Evolutionary conservation across 495 filamentous ascomycete species (phyloP), one percentile per base, ranked within the genome.

Genomic region (Xylaria acuta): DNA sequence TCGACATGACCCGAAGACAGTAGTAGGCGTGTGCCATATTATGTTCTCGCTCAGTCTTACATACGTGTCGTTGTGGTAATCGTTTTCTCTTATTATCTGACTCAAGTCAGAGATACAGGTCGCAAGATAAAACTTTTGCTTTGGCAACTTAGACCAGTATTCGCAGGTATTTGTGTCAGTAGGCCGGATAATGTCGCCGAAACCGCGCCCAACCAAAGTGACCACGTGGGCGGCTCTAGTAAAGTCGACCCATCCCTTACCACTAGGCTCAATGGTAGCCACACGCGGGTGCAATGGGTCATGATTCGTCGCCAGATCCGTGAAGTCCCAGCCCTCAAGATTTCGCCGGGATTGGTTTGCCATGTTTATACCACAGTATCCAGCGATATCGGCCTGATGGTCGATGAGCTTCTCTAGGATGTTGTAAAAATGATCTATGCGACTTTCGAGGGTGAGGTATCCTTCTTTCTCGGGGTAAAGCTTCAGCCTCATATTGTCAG

Each of bases 221-320:
- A 82, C 73, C 12, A 78, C 77, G 22, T 75, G 59, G 2, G 79
- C 74, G 18, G 60, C 64, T 25, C 73, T 67, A 14, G 67, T 67
- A 8, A 82, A 79, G 58, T 82, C 79, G 6, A 82, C 78, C 82
- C 81, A 84, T 0, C 78, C 75, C 38, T 65, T 73, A 12, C 80
- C 80, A 20, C 25, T 68, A 0, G 73, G 16, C 22, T 64, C 38
- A 1, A 86, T 66, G 0, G 64, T 78, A 1, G 76, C 70, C 5
- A 76, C 73, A 2, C 78, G 74, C 32, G 78, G 77, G 51, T 45
- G 51, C 2, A 80, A 34, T 12, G 70, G 54, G 60, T 74, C 63
- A 51, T 65, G 38, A 41, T 65, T 49, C 34, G 38, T 69, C 2
- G 72, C 75, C 22, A 80, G 64, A 63, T 79, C 77, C 27, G 66